Evolutionary conservation across 306 rosid species (phyloP).

Genomic region (Castanea sativa): DNA sequence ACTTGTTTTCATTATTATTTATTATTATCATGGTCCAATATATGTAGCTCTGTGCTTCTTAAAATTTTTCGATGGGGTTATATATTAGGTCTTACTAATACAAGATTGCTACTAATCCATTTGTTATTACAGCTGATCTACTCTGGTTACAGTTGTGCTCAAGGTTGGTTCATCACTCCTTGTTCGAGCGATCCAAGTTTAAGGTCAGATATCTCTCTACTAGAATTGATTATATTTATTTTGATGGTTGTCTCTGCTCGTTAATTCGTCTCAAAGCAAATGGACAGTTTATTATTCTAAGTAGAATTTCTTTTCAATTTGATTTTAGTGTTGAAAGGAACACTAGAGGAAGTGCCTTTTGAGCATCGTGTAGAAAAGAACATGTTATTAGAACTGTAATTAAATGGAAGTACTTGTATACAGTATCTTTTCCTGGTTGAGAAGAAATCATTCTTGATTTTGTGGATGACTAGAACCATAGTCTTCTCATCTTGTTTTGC

Average conservation of each 20-base stretch:
- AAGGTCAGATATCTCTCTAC: slow-evolving; percentile 53
- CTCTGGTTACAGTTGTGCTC: slow-evolving; percentile 89
- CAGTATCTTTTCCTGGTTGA: neutral
- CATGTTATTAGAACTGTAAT: neutral
- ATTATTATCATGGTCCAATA: neutral
- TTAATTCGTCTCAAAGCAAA: neutral
- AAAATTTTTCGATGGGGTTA: neutral
- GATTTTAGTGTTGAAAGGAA: neutral
- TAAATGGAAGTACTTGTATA: neutral
- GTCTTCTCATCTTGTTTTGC: neutral
- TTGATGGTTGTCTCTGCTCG: slow-evolving; percentile 5
- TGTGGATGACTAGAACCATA: neutral
- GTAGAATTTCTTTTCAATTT: neutral
- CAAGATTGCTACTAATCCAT: slow-evolving; percentile 7
- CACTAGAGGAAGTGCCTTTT: too few species aligned
- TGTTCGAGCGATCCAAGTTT: slow-evolving; percentile 82
- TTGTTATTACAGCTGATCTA: slow-evolving; percentile 57
- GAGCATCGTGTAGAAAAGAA: too few species aligned
- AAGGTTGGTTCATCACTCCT: slow-evolving; percentile 98
- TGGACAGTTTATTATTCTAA: neutral
- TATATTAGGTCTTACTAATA: slow-evolving; percentile 1
- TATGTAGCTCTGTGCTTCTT: neutral
- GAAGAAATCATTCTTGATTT: neutral
- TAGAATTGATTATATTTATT: slow-evolving; percentile 16
- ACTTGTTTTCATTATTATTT: neutral